Conservation (phyloP, 495 filamentous ascomycete genomes). For the Darksidea phi region DNA sequence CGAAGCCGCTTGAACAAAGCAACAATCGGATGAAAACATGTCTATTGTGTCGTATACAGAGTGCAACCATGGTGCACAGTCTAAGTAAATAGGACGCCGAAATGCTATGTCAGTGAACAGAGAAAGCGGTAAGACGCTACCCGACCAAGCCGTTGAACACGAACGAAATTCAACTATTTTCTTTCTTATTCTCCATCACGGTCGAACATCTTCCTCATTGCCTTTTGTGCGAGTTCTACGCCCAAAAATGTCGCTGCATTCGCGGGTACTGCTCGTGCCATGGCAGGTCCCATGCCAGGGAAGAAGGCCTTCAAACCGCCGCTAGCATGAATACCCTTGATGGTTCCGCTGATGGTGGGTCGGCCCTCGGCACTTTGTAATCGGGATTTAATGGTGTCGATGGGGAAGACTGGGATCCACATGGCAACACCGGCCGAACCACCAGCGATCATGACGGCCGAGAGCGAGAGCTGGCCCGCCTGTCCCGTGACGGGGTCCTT, state of each 20-base stretch:
- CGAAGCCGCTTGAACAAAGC: too few relatives aligned
- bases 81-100: too few relatives aligned
- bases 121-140: too few relatives aligned
- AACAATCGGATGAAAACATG: too few relatives aligned
- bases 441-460: conserved; percentile 82
- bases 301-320: conserved; percentile 95
- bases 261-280: conserved; percentile 89
- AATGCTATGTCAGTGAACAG: background rate
- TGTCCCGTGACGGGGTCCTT: conserved; percentile 73
- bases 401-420: conserved; percentile 98
- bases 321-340: conserved; percentile 70
- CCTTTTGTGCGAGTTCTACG: conserved; percentile 46
- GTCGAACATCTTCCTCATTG: conserved; percentile 44
- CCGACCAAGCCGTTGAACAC: too few relatives aligned
- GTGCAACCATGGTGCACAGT: too few relatives aligned
- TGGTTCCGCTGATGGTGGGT: conserved; percentile 76
- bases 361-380: conserved; percentile 89
- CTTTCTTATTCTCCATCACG: conserved; percentile 13
- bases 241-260: conserved; percentile 73
- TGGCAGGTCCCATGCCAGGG: conserved; percentile 89
- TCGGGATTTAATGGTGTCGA: conserved; percentile 93
- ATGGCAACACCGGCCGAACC: conserved; percentile 92
- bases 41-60: too few relatives aligned
- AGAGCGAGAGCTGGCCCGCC: conserved; percentile 70
- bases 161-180: too few relatives aligned